Percentiles rank a stretch among this genome's conserved stretches.
Conservation (phyloP, 768 basidiomycete species). For the Boletellus sp. region DNA sequence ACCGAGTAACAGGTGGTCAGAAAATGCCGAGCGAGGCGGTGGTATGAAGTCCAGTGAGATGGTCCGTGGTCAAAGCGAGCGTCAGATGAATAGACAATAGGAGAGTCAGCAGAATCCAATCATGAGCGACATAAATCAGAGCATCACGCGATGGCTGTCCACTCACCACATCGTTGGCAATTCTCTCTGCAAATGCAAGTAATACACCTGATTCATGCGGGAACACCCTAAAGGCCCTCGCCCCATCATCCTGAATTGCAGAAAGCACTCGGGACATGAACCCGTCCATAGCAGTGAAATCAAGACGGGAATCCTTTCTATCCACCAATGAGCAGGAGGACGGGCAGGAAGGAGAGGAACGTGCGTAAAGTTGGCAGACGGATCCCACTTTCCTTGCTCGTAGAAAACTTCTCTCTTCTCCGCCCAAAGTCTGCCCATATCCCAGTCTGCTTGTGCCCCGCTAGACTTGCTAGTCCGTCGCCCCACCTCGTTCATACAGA, state of each 20-base stretch:
- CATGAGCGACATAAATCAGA: background rate
- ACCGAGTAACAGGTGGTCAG: background rate
- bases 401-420: conserved; percentile 96
- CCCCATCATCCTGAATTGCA: conserved; percentile 70
- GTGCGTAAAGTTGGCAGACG: conserved; percentile 78
- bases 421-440: conserved; percentile 92
- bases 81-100: background rate
- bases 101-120: background rate
- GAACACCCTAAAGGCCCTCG: conserved; percentile 81
- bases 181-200: conserved; percentile 74
- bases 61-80: background rate
- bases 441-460: conserved; percentile 55
- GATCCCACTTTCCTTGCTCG: conserved; percentile 73
- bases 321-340: background rate
- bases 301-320: conserved; percentile 57
- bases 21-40: background rate
- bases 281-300: conserved; percentile 91
- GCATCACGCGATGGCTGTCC: background rate
- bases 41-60: background rate
- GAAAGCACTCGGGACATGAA: conserved; percentile 73
- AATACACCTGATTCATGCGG: conserved; percentile 76
- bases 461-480: conserved; percentile 3
- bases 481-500: conserved; percentile 35
- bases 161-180: conserved; percentile 81
- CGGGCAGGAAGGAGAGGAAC: conserved; percentile 19